phyloP scores from a whole-genome alignment of 768 basidiomycete genomes.

The Crepidotus variabilis region DNA sequence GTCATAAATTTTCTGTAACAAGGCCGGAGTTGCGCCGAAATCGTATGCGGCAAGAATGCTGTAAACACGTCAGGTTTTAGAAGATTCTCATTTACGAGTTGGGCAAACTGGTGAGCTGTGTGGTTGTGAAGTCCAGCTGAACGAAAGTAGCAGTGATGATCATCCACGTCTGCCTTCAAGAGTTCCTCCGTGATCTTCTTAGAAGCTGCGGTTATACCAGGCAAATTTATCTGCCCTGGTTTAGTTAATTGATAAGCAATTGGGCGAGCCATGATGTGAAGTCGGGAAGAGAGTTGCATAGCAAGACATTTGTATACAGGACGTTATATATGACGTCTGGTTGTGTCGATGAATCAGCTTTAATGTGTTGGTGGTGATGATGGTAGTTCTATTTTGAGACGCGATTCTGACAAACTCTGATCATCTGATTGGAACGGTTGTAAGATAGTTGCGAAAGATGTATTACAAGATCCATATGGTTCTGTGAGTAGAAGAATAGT shows the following conservation, averaged over 20 bases:
- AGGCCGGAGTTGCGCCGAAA: conserved; percentile 42
- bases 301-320: background rate
- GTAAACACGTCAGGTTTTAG: background rate
- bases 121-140: conserved; percentile 48
- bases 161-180: conserved; percentile 42
- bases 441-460: no score
- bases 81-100: background rate
- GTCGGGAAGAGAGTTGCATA: conserved; percentile 6
- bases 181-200: conserved; percentile 40
- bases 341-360: background rate
- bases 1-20: conserved; percentile 48
- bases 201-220: conserved; percentile 40
- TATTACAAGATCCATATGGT: no score
- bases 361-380: no score
- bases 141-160: conserved; percentile 49
- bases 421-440: no score
- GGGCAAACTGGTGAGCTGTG: conserved; percentile 51
- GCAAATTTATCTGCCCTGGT: conserved; percentile 41
- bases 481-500: no score
- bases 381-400: background rate
- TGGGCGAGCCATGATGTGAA: conserved; percentile 11
- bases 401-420: no score
- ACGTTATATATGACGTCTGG: background rate
- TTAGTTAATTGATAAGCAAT: conserved; percentile 19
- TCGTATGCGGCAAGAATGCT: conserved; percentile 57